These are phyloP conservation scores for Nakaseomyces uthaithaninus DNA, from an alignment of 1,139 yeast species.

Conservation along the genomic window DNA sequence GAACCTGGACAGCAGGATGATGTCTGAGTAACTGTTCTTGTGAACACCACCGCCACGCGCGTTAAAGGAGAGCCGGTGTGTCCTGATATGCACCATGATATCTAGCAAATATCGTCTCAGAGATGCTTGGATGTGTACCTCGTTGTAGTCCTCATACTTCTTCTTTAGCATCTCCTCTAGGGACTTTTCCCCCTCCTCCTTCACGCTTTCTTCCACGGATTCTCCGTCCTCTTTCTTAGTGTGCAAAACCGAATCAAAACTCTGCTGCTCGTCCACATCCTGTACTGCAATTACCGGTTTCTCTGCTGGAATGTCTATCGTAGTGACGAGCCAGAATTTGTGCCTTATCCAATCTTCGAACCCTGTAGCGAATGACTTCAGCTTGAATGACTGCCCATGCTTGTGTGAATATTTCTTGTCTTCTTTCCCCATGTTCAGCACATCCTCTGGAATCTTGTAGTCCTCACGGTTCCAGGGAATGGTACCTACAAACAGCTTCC, in stretches of 20 bases:
- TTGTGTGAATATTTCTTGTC: slow-evolving; percentile 5
- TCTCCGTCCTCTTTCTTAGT: background rate
- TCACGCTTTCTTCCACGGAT: background rate
- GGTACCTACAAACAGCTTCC: slow-evolving; percentile 17
- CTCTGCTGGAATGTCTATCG: background rate
- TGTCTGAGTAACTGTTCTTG: slow-evolving; percentile 22
- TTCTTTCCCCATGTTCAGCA: slow-evolving; percentile 3
- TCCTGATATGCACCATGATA: slow-evolving; percentile 29
- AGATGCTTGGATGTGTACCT: slow-evolving; percentile 20
- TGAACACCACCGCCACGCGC: slow-evolving; percentile 30
- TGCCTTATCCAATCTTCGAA: slow-evolving; percentile 21
- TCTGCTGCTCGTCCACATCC: slow-evolving; percentile 1
- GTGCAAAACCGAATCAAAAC: background rate
- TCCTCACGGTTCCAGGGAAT: slow-evolving; percentile 12
- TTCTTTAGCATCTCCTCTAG: background rate
- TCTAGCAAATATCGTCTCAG: slow-evolving; percentile 30
- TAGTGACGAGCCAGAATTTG: slow-evolving; percentile 24
- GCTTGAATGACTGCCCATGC: slow-evolving; percentile 8
- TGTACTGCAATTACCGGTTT: slow-evolving; percentile 1
- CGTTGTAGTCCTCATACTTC: slow-evolving; percentile 7
- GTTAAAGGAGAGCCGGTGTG: slow-evolving; percentile 28
- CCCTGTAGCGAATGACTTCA: slow-evolving; percentile 8
- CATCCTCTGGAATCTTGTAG: background rate
- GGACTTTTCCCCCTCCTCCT: background rate
- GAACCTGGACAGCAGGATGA: slow-evolving; percentile 21